A percentile compares a stretch with the other conserved stretches of the same genome.
Evolutionary conservation across 1,284 basidiomycete genomes (phyloP).

Genomic region (Trichosporon inkin): DNA sequence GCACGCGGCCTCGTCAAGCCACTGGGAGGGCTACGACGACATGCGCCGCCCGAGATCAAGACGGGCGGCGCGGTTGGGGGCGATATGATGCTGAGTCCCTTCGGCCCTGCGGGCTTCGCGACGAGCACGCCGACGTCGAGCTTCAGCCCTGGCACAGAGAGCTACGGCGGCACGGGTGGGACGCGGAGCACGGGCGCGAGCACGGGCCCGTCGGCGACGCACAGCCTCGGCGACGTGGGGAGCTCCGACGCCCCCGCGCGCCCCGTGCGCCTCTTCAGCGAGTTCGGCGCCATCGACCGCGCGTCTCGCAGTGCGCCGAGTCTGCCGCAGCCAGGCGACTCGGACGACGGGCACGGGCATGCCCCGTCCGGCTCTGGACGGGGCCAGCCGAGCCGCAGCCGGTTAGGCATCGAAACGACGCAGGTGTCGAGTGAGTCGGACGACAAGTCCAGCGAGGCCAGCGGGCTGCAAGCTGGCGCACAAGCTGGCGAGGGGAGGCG

Average conservation of each 20-base stretch:
- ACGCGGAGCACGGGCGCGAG: neutral
- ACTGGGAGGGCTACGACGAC: slow-evolving; percentile 7
- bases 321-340: neutral
- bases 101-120: slow-evolving; percentile 5
- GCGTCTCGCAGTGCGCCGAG: neutral
- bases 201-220: neutral
- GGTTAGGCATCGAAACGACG: neutral
- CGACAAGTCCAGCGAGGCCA: neutral
- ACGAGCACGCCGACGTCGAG: neutral
- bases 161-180: neutral
- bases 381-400: neutral
- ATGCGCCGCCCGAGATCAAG: neutral
- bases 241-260: neutral
- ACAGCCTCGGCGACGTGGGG: neutral
- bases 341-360: neutral
- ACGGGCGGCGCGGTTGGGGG: slow-evolving; percentile 2
- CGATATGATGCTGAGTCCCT: slow-evolving; percentile 23
- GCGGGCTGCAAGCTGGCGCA: neutral
- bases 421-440: neutral
- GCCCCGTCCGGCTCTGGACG: neutral
- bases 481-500: neutral
- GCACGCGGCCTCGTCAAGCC: slow-evolving; percentile 5
- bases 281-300: neutral
- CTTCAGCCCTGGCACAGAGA: neutral
- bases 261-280: neutral